Conservation (phyloP, 1,139 yeast species). For the Arxiozyma telluris region DNA sequence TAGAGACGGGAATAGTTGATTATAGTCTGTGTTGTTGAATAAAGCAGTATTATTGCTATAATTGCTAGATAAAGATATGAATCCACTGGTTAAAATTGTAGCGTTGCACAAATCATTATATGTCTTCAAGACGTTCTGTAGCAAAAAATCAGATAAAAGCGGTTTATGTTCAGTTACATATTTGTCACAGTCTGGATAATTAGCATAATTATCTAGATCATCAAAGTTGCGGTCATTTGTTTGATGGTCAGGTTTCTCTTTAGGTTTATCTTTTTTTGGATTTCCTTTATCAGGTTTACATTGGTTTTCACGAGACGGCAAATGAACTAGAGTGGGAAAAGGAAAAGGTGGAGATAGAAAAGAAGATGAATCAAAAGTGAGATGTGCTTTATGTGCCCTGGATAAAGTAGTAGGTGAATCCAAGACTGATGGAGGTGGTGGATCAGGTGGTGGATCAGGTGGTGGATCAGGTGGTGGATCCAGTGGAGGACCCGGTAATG, state of each 20-base stretch:
- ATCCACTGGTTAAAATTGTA: constrained; percentile 13
- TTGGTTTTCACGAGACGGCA: not conserved
- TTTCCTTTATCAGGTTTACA: not conserved
- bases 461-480: no score
- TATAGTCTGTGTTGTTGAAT: constrained; percentile 6
- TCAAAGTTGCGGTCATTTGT: not conserved
- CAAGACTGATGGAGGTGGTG: no score
- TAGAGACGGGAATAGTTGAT: not conserved
- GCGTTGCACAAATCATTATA: constrained; percentile 12
- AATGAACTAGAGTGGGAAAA: no score
- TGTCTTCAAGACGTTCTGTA: constrained; percentile 7
- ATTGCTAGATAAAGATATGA: constrained; percentile 5
- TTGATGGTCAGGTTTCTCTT: no score
- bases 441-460: no score
- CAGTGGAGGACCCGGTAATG: no score
- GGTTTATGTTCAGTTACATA: not conserved
- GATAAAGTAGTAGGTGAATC: no score
- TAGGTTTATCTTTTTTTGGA: not conserved
- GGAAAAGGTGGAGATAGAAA: no score
- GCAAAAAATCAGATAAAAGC: constrained; percentile 10
- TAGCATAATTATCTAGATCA: not conserved
- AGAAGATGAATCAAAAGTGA: no score
- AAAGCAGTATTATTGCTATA: not conserved
- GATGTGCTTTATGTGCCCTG: no score
- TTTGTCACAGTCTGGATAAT: not conserved